phyloP scores from a whole-genome alignment of 2,329 filamentous ascomycete genomes.

The Ophidiomyces ophidiicola region DNA sequence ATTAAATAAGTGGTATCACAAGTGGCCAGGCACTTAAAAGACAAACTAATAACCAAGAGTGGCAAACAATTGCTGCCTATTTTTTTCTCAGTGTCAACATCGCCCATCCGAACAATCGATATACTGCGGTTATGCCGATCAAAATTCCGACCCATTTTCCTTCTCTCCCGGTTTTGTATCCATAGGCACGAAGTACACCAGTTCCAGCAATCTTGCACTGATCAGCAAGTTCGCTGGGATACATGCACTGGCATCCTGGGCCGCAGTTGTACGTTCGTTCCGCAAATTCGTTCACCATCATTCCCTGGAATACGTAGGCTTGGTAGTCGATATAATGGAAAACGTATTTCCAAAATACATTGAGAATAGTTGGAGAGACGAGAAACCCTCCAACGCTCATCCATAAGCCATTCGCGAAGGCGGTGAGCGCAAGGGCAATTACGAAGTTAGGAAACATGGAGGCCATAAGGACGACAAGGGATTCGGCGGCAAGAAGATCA shows the following conservation, averaged over 20 bases:
- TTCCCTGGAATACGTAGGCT: slow-evolving; percentile 73
- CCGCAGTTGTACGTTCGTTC: slow-evolving; percentile 52
- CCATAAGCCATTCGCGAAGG: slow-evolving; percentile 81
- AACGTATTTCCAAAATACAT: slow-evolving; percentile 74
- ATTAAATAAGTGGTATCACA: too few relatives aligned
- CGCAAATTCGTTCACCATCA: slow-evolving; percentile 84
- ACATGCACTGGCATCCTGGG: slow-evolving; percentile 56
- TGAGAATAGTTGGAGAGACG: slow-evolving; percentile 58
- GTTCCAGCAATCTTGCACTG: slow-evolving; percentile 60
- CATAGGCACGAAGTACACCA: slow-evolving; percentile 57
- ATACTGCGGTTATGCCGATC: slow-evolving; percentile 61
- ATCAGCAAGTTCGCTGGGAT: slow-evolving; percentile 46
- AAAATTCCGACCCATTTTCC: slow-evolving; percentile 66
- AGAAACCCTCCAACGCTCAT: slow-evolving; percentile 79
- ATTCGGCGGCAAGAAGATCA: slow-evolving; percentile 69
- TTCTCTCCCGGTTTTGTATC: slow-evolving; percentile 51
- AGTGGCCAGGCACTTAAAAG: too few relatives aligned
- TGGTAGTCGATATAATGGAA: slow-evolving; percentile 88
- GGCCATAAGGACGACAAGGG: slow-evolving; percentile 64
- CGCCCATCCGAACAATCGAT: slow-evolving; percentile 56
- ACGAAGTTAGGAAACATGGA: slow-evolving; percentile 68
- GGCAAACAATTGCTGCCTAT: not conserved
- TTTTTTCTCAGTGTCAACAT: slow-evolving; percentile 37
- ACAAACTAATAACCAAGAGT: too few relatives aligned
- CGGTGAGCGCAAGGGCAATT: slow-evolving; percentile 62